These are phyloP conservation scores for Chlamydomonas incerta DNA, from an alignment of 139 green algal genomes.

Conservation along the genomic window DNA sequence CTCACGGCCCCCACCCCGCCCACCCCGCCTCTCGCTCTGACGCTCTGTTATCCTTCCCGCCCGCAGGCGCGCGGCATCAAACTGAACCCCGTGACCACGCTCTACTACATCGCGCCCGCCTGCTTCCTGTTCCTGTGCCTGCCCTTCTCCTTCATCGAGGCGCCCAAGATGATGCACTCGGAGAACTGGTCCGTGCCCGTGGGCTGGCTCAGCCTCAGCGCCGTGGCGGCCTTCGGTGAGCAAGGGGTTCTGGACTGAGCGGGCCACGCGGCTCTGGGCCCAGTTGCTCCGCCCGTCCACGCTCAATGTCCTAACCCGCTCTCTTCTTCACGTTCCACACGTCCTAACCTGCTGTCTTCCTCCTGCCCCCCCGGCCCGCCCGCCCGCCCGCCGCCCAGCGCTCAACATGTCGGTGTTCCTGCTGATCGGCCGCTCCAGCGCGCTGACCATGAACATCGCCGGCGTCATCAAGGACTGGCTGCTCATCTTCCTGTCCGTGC, in stretches of 20 bases:
- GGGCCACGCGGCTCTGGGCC: too few species aligned
- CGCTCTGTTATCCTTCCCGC: too few species aligned
- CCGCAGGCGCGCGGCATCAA: slow-evolving; percentile 82
- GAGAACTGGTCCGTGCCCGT: background rate
- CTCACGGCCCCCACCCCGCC: too few species aligned
- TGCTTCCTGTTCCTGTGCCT: slow-evolving; percentile 75
- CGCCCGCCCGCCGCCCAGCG: slow-evolving; percentile 7
- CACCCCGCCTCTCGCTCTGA: too few species aligned
- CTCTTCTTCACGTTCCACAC: background rate
- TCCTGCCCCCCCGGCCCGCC: too few species aligned
- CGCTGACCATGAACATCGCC: slow-evolving; percentile 76
- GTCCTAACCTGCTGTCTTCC: too few species aligned
- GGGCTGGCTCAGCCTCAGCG: slow-evolving; percentile 52
- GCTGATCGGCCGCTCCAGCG: slow-evolving; percentile 85
- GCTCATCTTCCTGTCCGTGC: slow-evolving; percentile 48
- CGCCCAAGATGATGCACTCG: slow-evolving; percentile 49
- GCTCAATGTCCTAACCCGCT: too few species aligned
- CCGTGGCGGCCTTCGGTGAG: slow-evolving; percentile 57
- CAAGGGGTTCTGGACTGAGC: too few species aligned
- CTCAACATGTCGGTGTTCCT: slow-evolving; percentile 94
- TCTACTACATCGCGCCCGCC: slow-evolving; percentile 82
- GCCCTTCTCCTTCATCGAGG: slow-evolving; percentile 67
- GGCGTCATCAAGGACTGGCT: slow-evolving; percentile 74
- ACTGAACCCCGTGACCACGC: slow-evolving; percentile 91
- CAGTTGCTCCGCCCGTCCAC: too few species aligned